Base-by-base conservation (phyloP, 2,329 filamentous ascomycete genomes). In the Trichophyton benhamiae region DNA sequence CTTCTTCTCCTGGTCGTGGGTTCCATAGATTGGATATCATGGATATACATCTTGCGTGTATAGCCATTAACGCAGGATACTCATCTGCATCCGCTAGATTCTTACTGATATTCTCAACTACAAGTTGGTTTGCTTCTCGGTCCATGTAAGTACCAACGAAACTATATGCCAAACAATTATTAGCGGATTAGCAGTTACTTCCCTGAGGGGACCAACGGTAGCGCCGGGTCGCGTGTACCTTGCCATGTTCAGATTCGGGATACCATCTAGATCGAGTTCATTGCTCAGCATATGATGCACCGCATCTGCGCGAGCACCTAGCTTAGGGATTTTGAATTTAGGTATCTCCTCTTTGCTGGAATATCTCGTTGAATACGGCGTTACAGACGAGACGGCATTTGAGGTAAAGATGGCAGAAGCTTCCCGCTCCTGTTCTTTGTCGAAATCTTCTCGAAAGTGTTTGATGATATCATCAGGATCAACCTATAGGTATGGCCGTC, bases 101-200 rank as follows among this genome's bases (percentile, higher is more conserved):
- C 74, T 89, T 89, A 62, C 80, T 78, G 48, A 88, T 72, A 63
- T 88, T 87, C 66, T 88, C 84, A 20, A 81, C 74, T 79, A 89
- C 85, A 49, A 89, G 77, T 61, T 82, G 75, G 62, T 83, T 78
- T 4, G 83, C 86, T 66, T 87, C 81, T 9, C 79, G 78, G 68
- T 89, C 86, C 82, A 88, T 85, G 68, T 86, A 88, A 0, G 87
- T 89, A 42, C 83, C 82, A 0, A 89, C 86, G 63, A 89, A 89
- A 66, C 82, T 83, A 58, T 65, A 60, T 22, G 61, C 61, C 30
- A 13, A 20, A 20, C 33, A 52, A 8, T 9, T 4, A 13, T 33
- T 41, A 60, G 22, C 57, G 42, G 59, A 13, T 33, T 41, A 60
- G 22, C 57, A 49, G 59, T 30, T 25, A 8, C 17, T 41, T 15